Evolutionary conservation across 768 basidiomycete species (phyloP), one percentile per base, ranked within the genome.

Genomic region (Pleurotus djamor): DNA sequence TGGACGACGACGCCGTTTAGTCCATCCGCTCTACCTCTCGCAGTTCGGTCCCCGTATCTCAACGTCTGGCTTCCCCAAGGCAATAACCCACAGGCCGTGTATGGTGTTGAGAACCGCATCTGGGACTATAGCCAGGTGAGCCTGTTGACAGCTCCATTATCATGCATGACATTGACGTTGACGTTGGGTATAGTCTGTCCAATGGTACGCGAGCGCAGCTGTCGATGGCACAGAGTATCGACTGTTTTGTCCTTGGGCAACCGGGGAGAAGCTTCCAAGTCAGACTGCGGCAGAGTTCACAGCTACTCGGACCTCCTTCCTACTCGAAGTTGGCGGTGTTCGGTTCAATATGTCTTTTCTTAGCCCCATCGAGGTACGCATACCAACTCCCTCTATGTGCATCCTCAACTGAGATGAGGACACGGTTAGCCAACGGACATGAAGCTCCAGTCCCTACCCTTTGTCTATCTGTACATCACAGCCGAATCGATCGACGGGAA

Each of bases 281-380:
- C 54, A 56, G n/a, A 56, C 36, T 5, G 54, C 54, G 13, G 54
- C 44, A 3, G 54, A 56, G 41, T 56, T 58, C 34, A 62, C 61
- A 4, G 37, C 61, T 12, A 59, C 61, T 6, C 37, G 58, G 28
- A 59, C 61, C 4, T 54, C 51, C 12, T 47, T 62, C 14, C 43
- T 33, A 17, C 28, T 59, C 12, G 28, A 34, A 21, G 61, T 56
- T 2, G 59, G 59, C 7, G 50, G 59, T 7, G 34, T 62, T 37
- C 38, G 47, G 10, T 51, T 62, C 38, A 62, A 59, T 21, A 51
- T 62, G n/a, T 61, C 61, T 13, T 62, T 59, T 37, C 58, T 62
- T 14, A 62, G 58, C 43, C 61, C 61, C 12, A 62, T 62, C 17
- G 58, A 59, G 49, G 61, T 62, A 37, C 17, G 59, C 37, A 16